Conservation (phyloP, 768 basidiomycete genomes). For the Leccinum broughii region DNA sequence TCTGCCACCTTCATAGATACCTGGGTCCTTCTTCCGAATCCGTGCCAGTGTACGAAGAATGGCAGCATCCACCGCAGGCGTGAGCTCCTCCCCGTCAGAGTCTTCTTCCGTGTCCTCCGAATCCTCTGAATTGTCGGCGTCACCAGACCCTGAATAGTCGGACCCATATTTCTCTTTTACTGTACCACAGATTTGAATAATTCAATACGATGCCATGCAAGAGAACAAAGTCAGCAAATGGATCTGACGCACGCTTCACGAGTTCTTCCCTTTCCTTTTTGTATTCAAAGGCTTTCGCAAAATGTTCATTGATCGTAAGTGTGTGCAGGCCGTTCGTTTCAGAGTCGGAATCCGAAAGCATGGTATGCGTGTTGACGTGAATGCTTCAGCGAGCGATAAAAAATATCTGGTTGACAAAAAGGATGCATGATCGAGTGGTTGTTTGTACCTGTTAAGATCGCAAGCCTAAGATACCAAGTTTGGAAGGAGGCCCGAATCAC, state of each 20-base stretch:
- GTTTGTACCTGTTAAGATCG: slow-evolving; percentile 24
- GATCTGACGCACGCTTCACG: slow-evolving; percentile 56
- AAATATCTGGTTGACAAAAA: not conserved
- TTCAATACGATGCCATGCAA: not conserved
- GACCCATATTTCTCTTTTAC: slow-evolving; percentile 90
- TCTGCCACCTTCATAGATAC: slow-evolving; percentile 72
- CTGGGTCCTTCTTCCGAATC: slow-evolving; percentile 80
- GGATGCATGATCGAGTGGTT: not conserved
- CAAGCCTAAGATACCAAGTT: slow-evolving; percentile 5
- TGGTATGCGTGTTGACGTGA: slow-evolving; percentile 17
- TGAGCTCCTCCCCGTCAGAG: slow-evolving; percentile 92
- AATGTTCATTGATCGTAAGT: slow-evolving; percentile 72
- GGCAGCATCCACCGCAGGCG: slow-evolving; percentile 90
- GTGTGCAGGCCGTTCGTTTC: slow-evolving; percentile 45
- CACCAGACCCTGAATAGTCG: slow-evolving; percentile 45
- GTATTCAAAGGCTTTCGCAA: slow-evolving; percentile 79
- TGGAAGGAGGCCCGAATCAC: not conserved
- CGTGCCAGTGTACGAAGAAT: slow-evolving; percentile 87
- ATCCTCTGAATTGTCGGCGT: slow-evolving; percentile 43
- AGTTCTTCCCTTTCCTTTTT: slow-evolving; percentile 87
- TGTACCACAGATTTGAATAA: slow-evolving; percentile 22
- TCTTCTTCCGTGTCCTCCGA: slow-evolving; percentile 87
- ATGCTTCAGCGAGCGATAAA: not conserved
- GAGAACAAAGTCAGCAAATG: not conserved
- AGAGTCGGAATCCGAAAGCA: slow-evolving; percentile 53